These are phyloP conservation scores for Naganishia vishniacii DNA, from an alignment of 768 basidiomycete genomes.

Conservation along the genomic window DNA sequence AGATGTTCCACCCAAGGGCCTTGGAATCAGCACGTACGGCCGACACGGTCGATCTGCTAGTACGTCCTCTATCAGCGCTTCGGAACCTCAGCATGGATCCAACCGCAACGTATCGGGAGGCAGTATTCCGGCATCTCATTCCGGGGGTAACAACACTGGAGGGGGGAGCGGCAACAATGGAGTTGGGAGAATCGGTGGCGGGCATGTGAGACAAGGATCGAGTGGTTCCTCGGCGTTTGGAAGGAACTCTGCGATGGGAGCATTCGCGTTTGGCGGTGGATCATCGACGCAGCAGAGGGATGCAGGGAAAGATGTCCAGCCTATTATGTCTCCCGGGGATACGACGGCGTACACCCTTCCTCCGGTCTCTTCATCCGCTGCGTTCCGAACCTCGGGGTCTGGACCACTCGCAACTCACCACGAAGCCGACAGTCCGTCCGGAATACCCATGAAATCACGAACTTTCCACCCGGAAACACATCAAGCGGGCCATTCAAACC, in stretches of 20 bases:
- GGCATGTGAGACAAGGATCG: conserved; percentile 15
- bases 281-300: too few relatives aligned
- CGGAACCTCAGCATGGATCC: conserved; percentile 2
- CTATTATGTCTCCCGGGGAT: neutral
- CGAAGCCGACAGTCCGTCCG: conserved; percentile 5
- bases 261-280: neutral
- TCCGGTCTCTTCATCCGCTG: conserved; percentile 8
- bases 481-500: neutral
- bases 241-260: conserved; percentile 9
- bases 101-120: conserved; percentile 10
- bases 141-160: neutral
- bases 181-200: neutral
- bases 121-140: neutral
- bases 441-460: neutral
- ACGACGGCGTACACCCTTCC: neutral
- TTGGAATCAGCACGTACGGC: neutral
- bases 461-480: too few relatives aligned
- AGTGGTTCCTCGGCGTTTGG: conserved; percentile 12
- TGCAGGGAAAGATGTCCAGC: neutral
- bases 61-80: conserved; percentile 21
- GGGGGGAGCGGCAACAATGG: neutral
- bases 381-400: neutral
- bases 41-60: conserved; percentile 20
- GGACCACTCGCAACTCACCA: conserved; percentile 21
- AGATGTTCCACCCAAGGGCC: neutral